Evolutionary conservation across 1,139 yeast species (phyloP).

Genomic region (Candida pseudocylindracea): DNA sequence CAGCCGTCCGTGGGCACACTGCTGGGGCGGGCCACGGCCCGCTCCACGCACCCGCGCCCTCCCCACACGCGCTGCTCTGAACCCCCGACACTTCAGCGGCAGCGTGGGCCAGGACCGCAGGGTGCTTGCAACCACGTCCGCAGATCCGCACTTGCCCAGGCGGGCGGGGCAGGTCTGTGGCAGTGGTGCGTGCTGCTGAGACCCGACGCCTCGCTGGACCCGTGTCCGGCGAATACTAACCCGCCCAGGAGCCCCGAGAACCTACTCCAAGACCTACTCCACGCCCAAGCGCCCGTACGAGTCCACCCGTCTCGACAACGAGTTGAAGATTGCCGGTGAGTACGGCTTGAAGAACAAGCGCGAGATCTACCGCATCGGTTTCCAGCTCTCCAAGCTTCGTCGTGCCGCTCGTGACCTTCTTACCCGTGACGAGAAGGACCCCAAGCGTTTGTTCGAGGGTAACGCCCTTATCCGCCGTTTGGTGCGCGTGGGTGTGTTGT

Average conservation of each 20-base stretch:
- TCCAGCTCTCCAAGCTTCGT: slow-evolving; percentile 98
- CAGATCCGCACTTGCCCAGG: not conserved
- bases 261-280: slow-evolving; percentile 97
- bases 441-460: slow-evolving; percentile 99
- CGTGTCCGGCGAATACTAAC: slow-evolving; percentile 8
- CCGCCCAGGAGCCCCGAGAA: slow-evolving; percentile 77
- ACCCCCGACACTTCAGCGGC: slow-evolving; percentile 79
- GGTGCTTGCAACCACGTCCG: slow-evolving; percentile 1
- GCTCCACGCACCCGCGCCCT: too few relatives aligned
- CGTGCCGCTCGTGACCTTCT: slow-evolving; percentile 99
- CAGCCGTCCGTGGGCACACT: too few relatives aligned
- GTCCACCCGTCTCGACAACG: slow-evolving; percentile 98
- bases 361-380: slow-evolving; percentile 97
- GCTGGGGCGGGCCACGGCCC: too few relatives aligned
- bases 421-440: slow-evolving; percentile 99
- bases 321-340: slow-evolving; percentile 98
- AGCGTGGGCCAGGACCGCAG: slow-evolving; percentile 2
- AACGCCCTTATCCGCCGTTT: slow-evolving; percentile 97
- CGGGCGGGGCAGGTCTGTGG: not conserved
- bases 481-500: slow-evolving; percentile 95
- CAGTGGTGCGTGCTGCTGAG: slow-evolving; percentile 1
- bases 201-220: not conserved
- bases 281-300: slow-evolving; percentile 99
- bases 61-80: slow-evolving; percentile 13
- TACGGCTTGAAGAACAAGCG: slow-evolving; percentile 99